Evolutionary conservation across 2,329 filamentous ascomycete species (phyloP).

Genomic region (Apiospora malaysiana): DNA sequence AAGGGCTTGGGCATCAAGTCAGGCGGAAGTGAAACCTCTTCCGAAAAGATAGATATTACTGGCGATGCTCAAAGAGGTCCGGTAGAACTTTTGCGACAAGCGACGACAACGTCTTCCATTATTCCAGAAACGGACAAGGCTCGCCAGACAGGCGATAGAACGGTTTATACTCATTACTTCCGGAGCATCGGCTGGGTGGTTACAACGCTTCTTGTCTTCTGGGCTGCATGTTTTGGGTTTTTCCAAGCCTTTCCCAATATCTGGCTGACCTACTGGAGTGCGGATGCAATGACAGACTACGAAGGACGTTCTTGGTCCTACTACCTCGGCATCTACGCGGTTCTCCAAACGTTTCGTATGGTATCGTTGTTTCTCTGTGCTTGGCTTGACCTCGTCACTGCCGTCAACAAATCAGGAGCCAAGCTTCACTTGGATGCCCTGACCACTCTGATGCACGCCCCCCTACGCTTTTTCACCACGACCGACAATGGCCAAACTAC

Average conservation of each 20-base stretch:
- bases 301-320: slow-evolving; percentile 33
- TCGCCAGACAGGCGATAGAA: slow-evolving; percentile 30
- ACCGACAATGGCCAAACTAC: slow-evolving; percentile 49
- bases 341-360: slow-evolving; percentile 3
- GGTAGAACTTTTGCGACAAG: not conserved
- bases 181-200: slow-evolving; percentile 25
- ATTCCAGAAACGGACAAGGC: slow-evolving; percentile 21
- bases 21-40: slow-evolving; percentile 26
- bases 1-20: slow-evolving; percentile 30
- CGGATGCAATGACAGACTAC: slow-evolving; percentile 28
- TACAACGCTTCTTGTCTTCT: not conserved
- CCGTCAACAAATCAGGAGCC: slow-evolving; percentile 42
- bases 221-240: slow-evolving; percentile 16
- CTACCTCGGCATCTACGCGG: slow-evolving; percentile 21
- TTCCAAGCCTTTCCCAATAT: slow-evolving; percentile 22
- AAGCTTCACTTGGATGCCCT: slow-evolving; percentile 30
- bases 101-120: slow-evolving; percentile 20
- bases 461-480: slow-evolving; percentile 47
- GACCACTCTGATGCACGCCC: slow-evolving; percentile 43
- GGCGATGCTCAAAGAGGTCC: slow-evolving; percentile 10
- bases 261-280: slow-evolving; percentile 25
- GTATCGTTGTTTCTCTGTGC: slow-evolving; percentile 45
- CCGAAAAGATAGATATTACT: slow-evolving; percentile 4
- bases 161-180: slow-evolving; percentile 35
- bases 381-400: slow-evolving; percentile 46